Base-by-base conservation (phyloP, 495 filamentous ascomycete species). In the Mytilinidion resinicola region DNA sequence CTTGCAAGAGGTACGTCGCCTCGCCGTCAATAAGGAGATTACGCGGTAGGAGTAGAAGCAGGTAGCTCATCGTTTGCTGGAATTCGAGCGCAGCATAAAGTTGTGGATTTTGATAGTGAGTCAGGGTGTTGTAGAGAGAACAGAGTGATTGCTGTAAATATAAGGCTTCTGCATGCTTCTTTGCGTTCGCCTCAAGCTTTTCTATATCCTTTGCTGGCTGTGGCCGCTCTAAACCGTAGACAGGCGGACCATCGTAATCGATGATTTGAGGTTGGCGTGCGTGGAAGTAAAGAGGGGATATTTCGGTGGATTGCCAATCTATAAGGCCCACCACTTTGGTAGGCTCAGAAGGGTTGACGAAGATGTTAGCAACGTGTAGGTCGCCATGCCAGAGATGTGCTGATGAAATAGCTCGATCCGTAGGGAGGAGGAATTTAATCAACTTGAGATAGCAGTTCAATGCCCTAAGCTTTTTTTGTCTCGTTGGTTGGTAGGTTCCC, bases 331-430 rank as follows among this genome's bases (percentile, higher is more conserved):
- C 15, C 21, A 63, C 25, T 58, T 55, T 20, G 14, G 60, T 63
- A 15, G 60, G 60, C 21, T 63, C 1, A 0, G 50, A 21, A 49
- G 60, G 60, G 19, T 63, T 33, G 0, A 63, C 60, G 55, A 63
- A 63, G 50, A 63, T 63, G 50, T 63, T 63, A 21, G 25, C 60
- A 58, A 39, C 51, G 37, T 63, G 60, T 44, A 63, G 51, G 51
- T 63, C 60, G 36, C 10, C n/a, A 51, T 63, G 60, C 60, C 55
- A 63, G 12, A 62, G 59, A 48, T 48, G 39, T 15, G 41, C 25
- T n/a, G 38, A 48, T 38, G 50, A 54, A 14, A 60, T 48, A 21
- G 46, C 39, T n/a, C 1, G 46, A 30, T 57, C 34, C 25, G 5
- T 42, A n/a, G 59, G 57, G 42, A 60, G 33, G 20, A 60, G 14